These are phyloP conservation scores for Nidularia pulvinata DNA, from an alignment of 768 basidiomycete genomes.

Conservation along the genomic window DNA sequence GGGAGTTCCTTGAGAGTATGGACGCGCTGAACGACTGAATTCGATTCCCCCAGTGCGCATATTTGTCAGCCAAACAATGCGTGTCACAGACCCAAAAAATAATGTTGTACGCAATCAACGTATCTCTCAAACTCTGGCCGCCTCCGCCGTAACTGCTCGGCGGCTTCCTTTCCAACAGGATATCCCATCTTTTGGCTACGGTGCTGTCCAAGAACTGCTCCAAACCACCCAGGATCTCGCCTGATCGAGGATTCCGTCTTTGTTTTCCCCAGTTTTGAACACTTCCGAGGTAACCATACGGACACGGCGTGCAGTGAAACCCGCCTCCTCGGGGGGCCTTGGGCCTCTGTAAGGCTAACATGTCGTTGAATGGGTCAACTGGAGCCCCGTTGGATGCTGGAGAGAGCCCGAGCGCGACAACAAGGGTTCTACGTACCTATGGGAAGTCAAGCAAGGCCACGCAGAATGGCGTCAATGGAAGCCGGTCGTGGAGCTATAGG, in stretches of 20 bases:
- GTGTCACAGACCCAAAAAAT: constrained; percentile 44
- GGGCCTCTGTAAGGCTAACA: not conserved
- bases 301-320: not conserved
- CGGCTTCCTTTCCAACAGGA: constrained; percentile 8
- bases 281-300: not conserved
- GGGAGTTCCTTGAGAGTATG: not conserved
- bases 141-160: constrained; percentile 13
- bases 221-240: constrained; percentile 63
- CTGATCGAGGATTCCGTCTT: constrained; percentile 47
- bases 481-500: constrained; percentile 4
- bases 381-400: not conserved
- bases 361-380: not conserved
- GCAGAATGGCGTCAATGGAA: constrained; percentile 13
- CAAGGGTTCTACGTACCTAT: constrained; percentile 6
- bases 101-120: constrained; percentile 34
- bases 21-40: not conserved
- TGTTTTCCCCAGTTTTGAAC: not conserved
- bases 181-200: constrained; percentile 13
- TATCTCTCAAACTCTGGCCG: constrained; percentile 27
- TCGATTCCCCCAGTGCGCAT: not conserved
- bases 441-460: constrained; percentile 6
- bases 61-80: constrained; percentile 38
- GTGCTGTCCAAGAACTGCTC: constrained; percentile 53
- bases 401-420: constrained; percentile 1
- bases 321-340: not conserved